These are phyloP conservation scores for Nicotiana tabacum DNA, from an alignment of 257 asterid species.

Conservation along the genomic window DNA sequence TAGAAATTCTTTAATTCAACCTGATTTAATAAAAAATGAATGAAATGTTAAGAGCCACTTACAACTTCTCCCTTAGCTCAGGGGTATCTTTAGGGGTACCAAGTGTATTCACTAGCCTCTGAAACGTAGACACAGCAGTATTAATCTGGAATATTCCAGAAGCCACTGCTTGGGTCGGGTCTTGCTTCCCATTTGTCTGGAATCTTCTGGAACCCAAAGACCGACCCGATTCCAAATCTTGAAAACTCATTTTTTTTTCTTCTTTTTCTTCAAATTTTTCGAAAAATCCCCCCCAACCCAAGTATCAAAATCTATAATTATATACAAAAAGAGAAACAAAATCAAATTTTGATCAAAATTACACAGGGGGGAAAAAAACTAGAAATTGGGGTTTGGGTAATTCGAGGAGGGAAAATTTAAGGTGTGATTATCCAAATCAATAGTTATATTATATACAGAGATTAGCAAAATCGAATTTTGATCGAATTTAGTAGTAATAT, in stretches of 20 bases:
- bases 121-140: conserved; percentile 40
- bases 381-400: neutral
- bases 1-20: neutral
- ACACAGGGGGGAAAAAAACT: neutral
- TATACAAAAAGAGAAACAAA: neutral
- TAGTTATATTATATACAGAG: no score
- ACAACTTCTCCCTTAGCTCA: conserved; percentile 45
- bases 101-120: conserved; percentile 34
- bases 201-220: neutral
- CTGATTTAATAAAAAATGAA: neutral
- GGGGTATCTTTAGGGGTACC: conserved; percentile 45
- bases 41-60: conserved; percentile 4
- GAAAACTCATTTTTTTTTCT: conserved; percentile 34
- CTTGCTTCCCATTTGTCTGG: conserved; percentile 19
- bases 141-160: conserved; percentile 39
- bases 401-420: neutral
- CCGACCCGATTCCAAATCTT: conserved; percentile 46
- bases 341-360: neutral
- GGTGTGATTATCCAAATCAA: no score
- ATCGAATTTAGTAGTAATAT: neutral
- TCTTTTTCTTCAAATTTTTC: neutral
- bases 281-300: neutral
- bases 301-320: neutral
- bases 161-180: conserved; percentile 36
- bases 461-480: neutral